Evolutionary conservation across 2,329 filamentous ascomycete species (phyloP).

Genomic region (Pseudogymnoascus sp.): DNA sequence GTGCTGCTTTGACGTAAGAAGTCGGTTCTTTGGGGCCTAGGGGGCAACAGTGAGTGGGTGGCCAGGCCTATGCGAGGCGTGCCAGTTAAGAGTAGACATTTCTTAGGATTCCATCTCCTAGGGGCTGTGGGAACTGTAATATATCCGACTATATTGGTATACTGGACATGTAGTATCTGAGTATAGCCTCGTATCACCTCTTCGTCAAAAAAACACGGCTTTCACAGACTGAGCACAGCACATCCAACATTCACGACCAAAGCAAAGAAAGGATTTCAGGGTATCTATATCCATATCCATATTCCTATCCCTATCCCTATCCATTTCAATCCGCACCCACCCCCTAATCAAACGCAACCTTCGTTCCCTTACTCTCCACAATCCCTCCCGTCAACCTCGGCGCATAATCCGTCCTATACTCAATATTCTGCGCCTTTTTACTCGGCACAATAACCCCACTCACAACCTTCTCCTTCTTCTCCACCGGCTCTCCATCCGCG

Average conservation of each 20-base stretch:
- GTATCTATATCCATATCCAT: constrained; percentile 4
- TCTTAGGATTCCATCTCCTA: too few relatives aligned
- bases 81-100: too few relatives aligned
- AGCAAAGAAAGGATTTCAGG: background rate
- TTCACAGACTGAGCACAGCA: background rate
- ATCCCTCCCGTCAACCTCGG: constrained; percentile 70
- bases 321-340: background rate
- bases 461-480: constrained; percentile 25
- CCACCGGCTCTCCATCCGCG: constrained; percentile 16
- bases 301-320: background rate
- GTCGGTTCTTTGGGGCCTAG: too few relatives aligned
- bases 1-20: too few relatives aligned
- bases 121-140: too few relatives aligned
- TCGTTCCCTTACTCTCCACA: constrained; percentile 71
- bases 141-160: too few relatives aligned
- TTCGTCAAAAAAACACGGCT: background rate
- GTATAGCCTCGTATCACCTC: background rate
- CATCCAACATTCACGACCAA: background rate
- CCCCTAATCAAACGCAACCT: constrained; percentile 56
- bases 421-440: constrained; percentile 38
- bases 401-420: constrained; percentile 39
- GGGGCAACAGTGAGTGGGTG: too few relatives aligned
- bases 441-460: constrained; percentile 20
- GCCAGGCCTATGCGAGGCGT: too few relatives aligned
- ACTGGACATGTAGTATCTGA: background rate